Conservation (phyloP, 371 early-diverging fungal genomes). For the Mucor piriformis region DNA sequence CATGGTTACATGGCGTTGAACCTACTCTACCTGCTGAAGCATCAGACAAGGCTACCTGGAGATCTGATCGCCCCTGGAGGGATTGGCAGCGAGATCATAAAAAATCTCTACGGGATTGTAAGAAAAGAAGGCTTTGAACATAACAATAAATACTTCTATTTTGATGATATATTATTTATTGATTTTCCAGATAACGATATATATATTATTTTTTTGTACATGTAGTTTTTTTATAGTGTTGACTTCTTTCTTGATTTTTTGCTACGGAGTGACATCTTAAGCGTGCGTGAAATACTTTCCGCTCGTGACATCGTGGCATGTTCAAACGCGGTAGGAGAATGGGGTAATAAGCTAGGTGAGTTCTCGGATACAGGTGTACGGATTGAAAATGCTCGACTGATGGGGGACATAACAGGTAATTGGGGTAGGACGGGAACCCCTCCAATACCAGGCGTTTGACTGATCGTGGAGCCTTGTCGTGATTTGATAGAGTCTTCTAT, state of each 20-base stretch:
- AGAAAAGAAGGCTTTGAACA: background rate
- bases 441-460: background rate
- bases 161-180: background rate
- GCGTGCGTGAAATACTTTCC: constrained; percentile 47
- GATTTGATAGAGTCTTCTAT: constrained; percentile 9
- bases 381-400: constrained; percentile 44
- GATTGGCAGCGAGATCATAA: constrained; percentile 38
- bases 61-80: constrained; percentile 38
- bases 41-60: constrained; percentile 28
- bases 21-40: constrained; percentile 41
- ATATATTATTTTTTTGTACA: background rate
- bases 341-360: background rate
- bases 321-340: constrained; percentile 14
- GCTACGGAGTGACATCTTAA: constrained; percentile 47
- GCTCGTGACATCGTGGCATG: constrained; percentile 39
- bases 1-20: constrained; percentile 59
- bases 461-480: constrained; percentile 13
- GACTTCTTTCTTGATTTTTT: constrained; percentile 47
- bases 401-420: constrained; percentile 27
- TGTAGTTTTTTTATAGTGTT: background rate
- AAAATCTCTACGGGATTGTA: background rate
- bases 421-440: constrained; percentile 11
- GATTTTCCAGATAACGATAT: background rate
- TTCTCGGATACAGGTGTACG: constrained; percentile 23
- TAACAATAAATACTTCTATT: background rate